Base-by-base conservation (phyloP, 495 filamentous ascomycete genomes). In the Pseudomonodictys pantanalensis region DNA sequence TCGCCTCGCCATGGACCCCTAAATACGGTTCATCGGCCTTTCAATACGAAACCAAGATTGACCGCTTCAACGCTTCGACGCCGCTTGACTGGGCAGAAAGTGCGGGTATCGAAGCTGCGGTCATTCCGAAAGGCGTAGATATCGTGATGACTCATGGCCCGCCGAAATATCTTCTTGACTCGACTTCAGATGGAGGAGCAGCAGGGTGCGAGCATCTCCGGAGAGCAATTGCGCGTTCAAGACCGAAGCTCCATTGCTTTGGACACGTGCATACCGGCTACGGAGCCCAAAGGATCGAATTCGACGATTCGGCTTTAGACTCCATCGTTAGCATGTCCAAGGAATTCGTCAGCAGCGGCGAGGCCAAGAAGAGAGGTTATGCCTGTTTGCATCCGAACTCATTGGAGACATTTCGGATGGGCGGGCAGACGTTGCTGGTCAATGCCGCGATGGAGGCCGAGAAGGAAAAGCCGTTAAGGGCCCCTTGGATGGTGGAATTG, bases 401-500 rank as follows among this genome's bases (percentile, higher is more conserved):
- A 41, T 56, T 73, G 64, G 66, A 74, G 64, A 74, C 74, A 12
- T 71, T 68, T 74, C 61, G 74, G 45, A 71, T 79, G 71, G 60
- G 81, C 0, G 18, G 45, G 58, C 78, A 87, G 56, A 90, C 87
- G 9, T 53, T 91, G 1, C 85, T 89, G 68, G 79, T 90, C 4
- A 91, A 91, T 75, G 88, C 86, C 3, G 79, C 82, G 50, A 79
- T 89, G 18, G 74, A 80, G 59, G 76, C 74, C 32, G 64, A 78
- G 11, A 41, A 56, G 9, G 83, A 82, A 66, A 55, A 67, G 12
- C 71, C 79, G 11, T 45, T 67, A 17, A 80, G 86, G 71, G 76
- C 77, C 48, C 80, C 83, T 1, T 88, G 82, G 82, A 46, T 86
- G 9, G 78, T 89, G n/a, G 81, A 87, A 68, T 52, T 88, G 42